Conservation (phyloP, 2,329 filamentous ascomycete species). For the Fusarium tupiense region DNA sequence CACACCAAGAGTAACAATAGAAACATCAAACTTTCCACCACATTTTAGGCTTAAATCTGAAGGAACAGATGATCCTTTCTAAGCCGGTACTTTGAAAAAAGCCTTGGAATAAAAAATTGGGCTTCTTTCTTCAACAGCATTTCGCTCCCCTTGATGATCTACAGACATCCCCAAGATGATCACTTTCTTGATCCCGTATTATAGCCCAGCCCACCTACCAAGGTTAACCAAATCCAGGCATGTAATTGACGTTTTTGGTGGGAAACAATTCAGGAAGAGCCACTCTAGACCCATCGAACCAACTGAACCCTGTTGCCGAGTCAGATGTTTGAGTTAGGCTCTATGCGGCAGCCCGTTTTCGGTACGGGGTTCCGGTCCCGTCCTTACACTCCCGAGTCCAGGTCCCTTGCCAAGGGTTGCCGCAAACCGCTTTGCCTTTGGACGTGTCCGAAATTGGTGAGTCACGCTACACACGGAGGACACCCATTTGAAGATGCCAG, state of each 20-base stretch:
- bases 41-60: not conserved
- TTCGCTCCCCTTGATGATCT: not conserved
- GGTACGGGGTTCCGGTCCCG: conserved; percentile 29
- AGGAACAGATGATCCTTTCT: not conserved
- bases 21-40: conserved; percentile 4
- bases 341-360: conserved; percentile 31
- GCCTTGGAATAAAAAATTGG: not conserved
- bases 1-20: conserved; percentile 7
- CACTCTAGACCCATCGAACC: conserved; percentile 24
- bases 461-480: conserved; percentile 27
- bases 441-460: conserved; percentile 18
- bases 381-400: conserved; percentile 12
- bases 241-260: conserved; percentile 33
- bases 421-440: conserved; percentile 18
- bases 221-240: conserved; percentile 39
- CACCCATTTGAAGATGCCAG: not conserved
- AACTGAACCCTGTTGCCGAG: conserved; percentile 44
- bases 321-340: conserved; percentile 38
- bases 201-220: not conserved
- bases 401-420: conserved; percentile 22
- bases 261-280: conserved; percentile 32
- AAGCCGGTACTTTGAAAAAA: not conserved
- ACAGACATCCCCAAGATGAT: not conserved
- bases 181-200: not conserved
- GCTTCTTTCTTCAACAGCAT: not conserved